These are phyloP conservation scores for Pythium apleroticum DNA, from an alignment of 352 stramenopile genomes.

Conservation along the genomic window DNA sequence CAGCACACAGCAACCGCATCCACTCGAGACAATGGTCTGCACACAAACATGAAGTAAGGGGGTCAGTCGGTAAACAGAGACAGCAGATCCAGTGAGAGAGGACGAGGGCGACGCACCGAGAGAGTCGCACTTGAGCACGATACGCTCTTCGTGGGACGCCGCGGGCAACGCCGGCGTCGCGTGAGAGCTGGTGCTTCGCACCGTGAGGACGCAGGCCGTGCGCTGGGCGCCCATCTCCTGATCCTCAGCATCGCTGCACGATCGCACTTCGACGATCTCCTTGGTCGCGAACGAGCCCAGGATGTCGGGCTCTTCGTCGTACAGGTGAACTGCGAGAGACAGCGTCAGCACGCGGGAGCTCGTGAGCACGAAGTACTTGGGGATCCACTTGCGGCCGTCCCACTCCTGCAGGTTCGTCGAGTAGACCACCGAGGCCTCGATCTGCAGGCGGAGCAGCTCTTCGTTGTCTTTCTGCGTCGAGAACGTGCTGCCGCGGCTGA, in stretches of 20 bases:
- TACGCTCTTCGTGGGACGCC: conserved; percentile 39
- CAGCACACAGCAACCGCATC: conserved; percentile 85
- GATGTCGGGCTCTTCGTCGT: conserved; percentile 87
- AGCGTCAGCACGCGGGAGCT: conserved; percentile 76
- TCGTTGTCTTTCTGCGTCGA: conserved; percentile 84
- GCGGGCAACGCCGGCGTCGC: not conserved
- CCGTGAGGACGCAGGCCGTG: conserved; percentile 62
- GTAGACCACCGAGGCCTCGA: conserved; percentile 78
- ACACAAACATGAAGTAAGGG: not conserved
- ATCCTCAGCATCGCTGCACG: conserved; percentile 74
- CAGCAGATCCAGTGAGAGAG: not conserved
- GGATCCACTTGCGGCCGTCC: conserved; percentile 86
- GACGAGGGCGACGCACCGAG: conserved; percentile 59
- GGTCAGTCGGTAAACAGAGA: conserved; percentile 5
- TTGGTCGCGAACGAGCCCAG: conserved; percentile 79
- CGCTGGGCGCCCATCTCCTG: conserved; percentile 52
- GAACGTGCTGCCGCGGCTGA: conserved; percentile 85
- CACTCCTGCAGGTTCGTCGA: conserved; percentile 86
- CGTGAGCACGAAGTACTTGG: conserved; percentile 88
- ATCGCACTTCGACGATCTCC: conserved; percentile 78
- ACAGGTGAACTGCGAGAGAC: conserved; percentile 81
- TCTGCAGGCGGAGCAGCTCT: conserved; percentile 79
- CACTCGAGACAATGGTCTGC: conserved; percentile 85
- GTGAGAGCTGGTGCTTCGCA: not conserved
- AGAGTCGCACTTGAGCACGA: conserved; percentile 81